Base-by-base conservation (phyloP, 2,329 filamentous ascomycete species). In the Nothopassalora personata region DNA sequence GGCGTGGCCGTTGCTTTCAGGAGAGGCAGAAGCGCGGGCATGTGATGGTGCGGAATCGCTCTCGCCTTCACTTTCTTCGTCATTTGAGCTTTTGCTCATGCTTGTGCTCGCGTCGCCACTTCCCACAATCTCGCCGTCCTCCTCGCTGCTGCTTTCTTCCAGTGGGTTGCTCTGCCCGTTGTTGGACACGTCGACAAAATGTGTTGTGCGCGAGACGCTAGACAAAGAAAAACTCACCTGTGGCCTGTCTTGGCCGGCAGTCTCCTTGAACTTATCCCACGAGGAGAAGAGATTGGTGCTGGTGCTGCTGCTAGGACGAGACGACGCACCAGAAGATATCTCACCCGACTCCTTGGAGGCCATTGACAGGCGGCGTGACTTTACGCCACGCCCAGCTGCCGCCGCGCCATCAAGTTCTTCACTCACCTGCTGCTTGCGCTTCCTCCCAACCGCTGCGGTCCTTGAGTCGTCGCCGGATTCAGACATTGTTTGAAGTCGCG, bases 381-480 rank as follows among this genome's bases (percentile, higher is more conserved):
- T 51, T 34, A 34, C 30, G 27, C 30, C 30, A 19, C 49, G 27
- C 8, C 30, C 5, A 43, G 8, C 46, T 43, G 45, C 33, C 19
- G 39, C 23, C 23, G n/a, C 36, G 45, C 51, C 28, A 55, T 30
- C 45, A 15, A 23, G 30, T 19, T n/a, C 28, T 27, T 43, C 39
- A 46, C 47, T 56, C 47, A 56, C 47, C 53, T n/a, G 34, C 34
- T 36, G 34, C 34, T 36, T 52, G 48, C 57, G 57, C 57, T 56
- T 59, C 28, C 57, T 36, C 9, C 57, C 57, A 8, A 59, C 51
- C 19, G 57, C 53, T 19, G 48, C 34, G 9, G 57, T 49, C 11
- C 57, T 45, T 7, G 57, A 59, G 11, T 59, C 57, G 27, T 45
- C 30, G 27, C 56, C 57, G n/a, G 53, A 56, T 27, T 48, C 57